Percentiles rank a stretch among this genome's conserved stretches.
phyloP scores from a whole-genome alignment of 2,329 filamentous ascomycete genomes.

The Byssothecium circinans region DNA sequence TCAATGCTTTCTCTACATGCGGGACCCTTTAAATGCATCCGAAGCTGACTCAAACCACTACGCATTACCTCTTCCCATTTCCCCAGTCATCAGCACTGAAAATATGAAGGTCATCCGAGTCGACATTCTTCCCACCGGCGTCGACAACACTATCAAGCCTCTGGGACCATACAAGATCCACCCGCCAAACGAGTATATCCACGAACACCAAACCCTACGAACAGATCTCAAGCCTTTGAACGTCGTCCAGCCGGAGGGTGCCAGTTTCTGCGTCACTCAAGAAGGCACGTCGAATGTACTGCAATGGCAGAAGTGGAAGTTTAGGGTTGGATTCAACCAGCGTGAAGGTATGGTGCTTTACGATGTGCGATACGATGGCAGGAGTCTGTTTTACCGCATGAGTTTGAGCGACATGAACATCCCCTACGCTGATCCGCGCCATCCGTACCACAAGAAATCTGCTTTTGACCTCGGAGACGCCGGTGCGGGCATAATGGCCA shows the following conservation, averaged over 20 bases:
- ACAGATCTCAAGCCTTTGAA: conserved; percentile 66
- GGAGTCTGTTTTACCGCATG: conserved; percentile 68
- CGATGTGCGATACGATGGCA: conserved; percentile 64
- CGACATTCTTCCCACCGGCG: conserved; percentile 68
- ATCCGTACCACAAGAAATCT: conserved; percentile 69
- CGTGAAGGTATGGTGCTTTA: conserved; percentile 71
- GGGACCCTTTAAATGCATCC: conserved; percentile 60
- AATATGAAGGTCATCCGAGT: conserved; percentile 68
- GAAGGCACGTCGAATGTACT: conserved; percentile 59
- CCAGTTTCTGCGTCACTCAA: conserved; percentile 59
- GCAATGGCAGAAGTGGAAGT: conserved; percentile 71
- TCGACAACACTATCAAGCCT: conserved; percentile 60
- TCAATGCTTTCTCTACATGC: conserved; percentile 68
- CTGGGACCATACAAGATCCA: conserved; percentile 60
- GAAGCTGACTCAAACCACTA: conserved; percentile 71
- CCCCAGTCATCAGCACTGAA: conserved; percentile 65
- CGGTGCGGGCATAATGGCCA: conserved; percentile 67
- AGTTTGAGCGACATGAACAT: conserved; percentile 70
- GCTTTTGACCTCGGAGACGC: conserved; percentile 72
- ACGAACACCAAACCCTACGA: conserved; percentile 62
- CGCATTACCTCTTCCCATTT: conserved; percentile 67
- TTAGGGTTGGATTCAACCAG: conserved; percentile 69
- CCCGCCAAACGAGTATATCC: conserved; percentile 66
- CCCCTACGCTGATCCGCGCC: conserved; percentile 64
- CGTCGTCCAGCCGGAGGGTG: conserved; percentile 65